Evolutionary conservation across 2,329 filamentous ascomycete genomes (phyloP).

Genomic region (Chaetomiaceae sp.): DNA sequence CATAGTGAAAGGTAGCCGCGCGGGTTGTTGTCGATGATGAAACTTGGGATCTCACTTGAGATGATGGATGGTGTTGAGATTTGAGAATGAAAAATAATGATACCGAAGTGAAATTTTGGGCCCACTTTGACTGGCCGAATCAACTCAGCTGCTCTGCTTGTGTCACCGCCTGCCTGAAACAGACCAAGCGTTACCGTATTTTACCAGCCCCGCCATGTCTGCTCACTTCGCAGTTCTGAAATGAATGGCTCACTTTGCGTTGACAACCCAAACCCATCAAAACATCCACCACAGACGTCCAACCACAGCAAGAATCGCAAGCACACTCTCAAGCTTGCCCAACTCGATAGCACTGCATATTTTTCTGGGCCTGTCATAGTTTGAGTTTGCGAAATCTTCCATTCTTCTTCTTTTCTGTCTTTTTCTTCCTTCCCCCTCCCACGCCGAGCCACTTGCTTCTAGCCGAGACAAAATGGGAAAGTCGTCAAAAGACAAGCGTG

Average conservation of each 20-base stretch:
- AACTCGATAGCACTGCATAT: too few relatives aligned
- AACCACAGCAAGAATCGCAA: too few relatives aligned
- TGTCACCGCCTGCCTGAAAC: conserved; percentile 2
- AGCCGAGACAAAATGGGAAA: conserved; percentile 68
- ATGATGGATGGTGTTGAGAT: conserved; percentile 1
- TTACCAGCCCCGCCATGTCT: conserved; percentile 2
- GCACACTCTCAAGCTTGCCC: too few relatives aligned
- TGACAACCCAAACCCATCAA: too few relatives aligned
- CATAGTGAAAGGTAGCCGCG: conserved; percentile 12
- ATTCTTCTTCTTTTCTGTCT: neutral
- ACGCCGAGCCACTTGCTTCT: neutral
- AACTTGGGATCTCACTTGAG: neutral
- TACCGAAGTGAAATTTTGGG: conserved; percentile 11
- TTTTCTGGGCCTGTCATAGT: too few relatives aligned
- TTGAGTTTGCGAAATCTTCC: too few relatives aligned
- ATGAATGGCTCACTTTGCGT: too few relatives aligned
- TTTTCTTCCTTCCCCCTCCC: conserved; percentile 30
- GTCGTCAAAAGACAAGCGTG: conserved; percentile 97
- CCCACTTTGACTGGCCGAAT: conserved; percentile 12
- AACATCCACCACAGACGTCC: neutral
- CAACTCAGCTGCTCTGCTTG: too few relatives aligned
- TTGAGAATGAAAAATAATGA: conserved; percentile 19
- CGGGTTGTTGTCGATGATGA: neutral
- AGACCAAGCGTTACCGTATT: conserved; percentile 4
- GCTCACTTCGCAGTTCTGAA: neutral